phyloP scores from a whole-genome alignment of 805 yeast species.

The Ogataea salicorniae region DNA sequence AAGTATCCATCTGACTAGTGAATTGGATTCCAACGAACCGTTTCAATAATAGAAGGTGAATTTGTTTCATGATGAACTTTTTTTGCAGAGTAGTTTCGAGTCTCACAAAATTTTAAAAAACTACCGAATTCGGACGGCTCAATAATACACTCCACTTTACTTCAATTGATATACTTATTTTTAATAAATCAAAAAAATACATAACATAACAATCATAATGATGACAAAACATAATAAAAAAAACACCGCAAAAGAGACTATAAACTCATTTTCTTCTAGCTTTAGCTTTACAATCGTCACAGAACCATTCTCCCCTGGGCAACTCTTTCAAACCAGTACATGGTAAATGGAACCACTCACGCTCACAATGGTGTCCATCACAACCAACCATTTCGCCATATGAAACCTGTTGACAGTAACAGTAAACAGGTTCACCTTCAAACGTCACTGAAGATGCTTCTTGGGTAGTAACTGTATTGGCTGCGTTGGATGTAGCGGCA shows the following conservation, averaged over 20 bases:
- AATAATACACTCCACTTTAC: neutral
- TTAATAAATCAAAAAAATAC: too few species aligned
- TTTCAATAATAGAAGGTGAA: too few species aligned
- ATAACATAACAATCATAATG: neutral
- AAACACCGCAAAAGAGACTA: too few species aligned
- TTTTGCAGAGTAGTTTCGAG: too few species aligned
- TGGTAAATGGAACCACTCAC: conserved; percentile 95
- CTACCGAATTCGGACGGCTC: neutral
- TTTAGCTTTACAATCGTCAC: conserved; percentile 53
- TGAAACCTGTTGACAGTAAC: conserved; percentile 95
- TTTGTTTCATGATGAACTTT: too few species aligned
- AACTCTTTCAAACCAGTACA: conserved; percentile 83
- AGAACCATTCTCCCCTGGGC: conserved; percentile 84
- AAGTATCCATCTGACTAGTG: too few species aligned
- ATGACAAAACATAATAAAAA: too few species aligned
- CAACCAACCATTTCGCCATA: conserved; percentile 99
- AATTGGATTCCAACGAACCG: too few species aligned
- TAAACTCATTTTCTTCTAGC: conserved; percentile 5
- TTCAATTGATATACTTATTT: too few species aligned
- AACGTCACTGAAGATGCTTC: neutral
- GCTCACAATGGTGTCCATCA: conserved; percentile 86
- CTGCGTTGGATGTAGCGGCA: neutral
- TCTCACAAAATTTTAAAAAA: neutral
- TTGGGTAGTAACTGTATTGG: neutral
- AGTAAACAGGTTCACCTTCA: conserved; percentile 71